A percentile compares a stretch with the other conserved stretches of the same genome.
Conservation (phyloP, 257 asterid genomes). For the Mentha longifolia region DNA sequence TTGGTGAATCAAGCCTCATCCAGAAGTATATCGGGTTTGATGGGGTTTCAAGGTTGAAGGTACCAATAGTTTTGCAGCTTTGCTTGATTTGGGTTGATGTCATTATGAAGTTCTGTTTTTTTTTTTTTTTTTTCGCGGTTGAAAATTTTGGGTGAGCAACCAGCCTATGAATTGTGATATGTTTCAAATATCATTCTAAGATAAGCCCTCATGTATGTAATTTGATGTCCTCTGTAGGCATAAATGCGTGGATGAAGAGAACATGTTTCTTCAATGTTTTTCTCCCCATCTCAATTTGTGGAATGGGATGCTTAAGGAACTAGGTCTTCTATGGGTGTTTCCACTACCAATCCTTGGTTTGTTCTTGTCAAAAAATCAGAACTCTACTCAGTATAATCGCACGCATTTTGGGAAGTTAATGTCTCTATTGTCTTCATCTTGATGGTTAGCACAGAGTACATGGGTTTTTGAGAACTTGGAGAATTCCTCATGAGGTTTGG, state of each 20-base stretch:
- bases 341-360: neutral
- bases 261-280: neutral
- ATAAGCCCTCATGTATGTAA: neutral
- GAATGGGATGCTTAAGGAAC: neutral
- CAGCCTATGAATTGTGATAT: neutral
- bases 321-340: neutral
- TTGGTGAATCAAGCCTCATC: neutral
- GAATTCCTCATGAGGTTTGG: neutral
- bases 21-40: neutral
- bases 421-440: neutral
- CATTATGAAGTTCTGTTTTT: neutral
- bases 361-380: neutral
- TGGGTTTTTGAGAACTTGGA: neutral
- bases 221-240: neutral
- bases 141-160: neutral
- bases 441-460: neutral
- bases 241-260: neutral
- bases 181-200: neutral
- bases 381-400: neutral
- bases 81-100: constrained; percentile 3
- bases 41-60: neutral
- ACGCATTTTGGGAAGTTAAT: neutral
- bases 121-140: neutral
- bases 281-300: neutral
- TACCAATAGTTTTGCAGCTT: neutral